Evolutionary conservation across 352 stramenopile genomes (phyloP).

Genomic region (Globisporangium abappressorium): DNA sequence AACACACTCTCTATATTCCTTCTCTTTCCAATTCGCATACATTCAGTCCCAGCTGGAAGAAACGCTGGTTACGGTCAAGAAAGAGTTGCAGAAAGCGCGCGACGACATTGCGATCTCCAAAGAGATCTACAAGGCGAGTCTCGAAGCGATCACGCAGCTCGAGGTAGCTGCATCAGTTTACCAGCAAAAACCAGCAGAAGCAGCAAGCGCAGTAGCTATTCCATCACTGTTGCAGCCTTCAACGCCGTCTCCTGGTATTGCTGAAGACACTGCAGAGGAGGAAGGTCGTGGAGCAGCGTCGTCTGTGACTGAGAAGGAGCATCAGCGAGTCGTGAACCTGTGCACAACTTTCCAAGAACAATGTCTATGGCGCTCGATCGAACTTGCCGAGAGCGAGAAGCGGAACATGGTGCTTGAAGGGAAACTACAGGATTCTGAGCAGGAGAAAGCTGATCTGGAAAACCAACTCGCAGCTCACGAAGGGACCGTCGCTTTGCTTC

Average conservation of each 20-base stretch:
- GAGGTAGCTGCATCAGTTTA: slow-evolving; percentile 21
- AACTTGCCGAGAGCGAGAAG: slow-evolving; percentile 58
- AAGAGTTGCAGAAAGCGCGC: slow-evolving; percentile 36
- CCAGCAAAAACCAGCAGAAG: not conserved
- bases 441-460: slow-evolving; percentile 15
- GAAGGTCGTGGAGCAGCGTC: not conserved
- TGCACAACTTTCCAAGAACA: slow-evolving; percentile 74
- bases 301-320: slow-evolving; percentile 22
- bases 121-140: slow-evolving; percentile 64
- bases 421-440: slow-evolving; percentile 10
- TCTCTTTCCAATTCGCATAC: slow-evolving; percentile 13
- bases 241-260: not conserved
- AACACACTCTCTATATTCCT: not conserved
- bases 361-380: slow-evolving; percentile 72
- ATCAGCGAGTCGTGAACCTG: slow-evolving; percentile 41
- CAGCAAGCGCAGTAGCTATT: not conserved
- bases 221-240: not conserved
- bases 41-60: slow-evolving; percentile 26
- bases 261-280: not conserved
- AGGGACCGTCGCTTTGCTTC: slow-evolving; percentile 15
- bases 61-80: slow-evolving; percentile 25
- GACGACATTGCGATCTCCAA: slow-evolving; percentile 43
- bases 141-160: slow-evolving; percentile 56
- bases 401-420: slow-evolving; percentile 27
- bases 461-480: slow-evolving; percentile 9